Conservation (phyloP, 179 eudicot species). For the Gypsophila paniculata region DNA sequence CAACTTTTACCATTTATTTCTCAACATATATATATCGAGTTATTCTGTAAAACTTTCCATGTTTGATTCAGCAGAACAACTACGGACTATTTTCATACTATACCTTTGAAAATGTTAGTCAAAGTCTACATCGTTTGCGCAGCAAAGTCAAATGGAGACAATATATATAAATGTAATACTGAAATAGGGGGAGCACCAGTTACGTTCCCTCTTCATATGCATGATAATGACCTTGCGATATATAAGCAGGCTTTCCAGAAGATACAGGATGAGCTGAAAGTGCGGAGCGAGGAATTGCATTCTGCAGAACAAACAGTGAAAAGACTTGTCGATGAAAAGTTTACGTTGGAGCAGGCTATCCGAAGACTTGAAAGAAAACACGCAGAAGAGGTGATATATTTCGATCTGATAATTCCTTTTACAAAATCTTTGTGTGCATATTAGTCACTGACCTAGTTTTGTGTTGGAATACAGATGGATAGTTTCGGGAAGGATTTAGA, state of each 20-base stretch:
- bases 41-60: too few relatives aligned
- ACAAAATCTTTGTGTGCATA: background rate
- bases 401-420: background rate
- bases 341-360: conserved; percentile 62
- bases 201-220: conserved; percentile 14
- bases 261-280: conserved; percentile 64
- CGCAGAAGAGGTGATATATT: conserved; percentile 46
- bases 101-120: too few relatives aligned
- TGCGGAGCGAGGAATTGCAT: conserved; percentile 62
- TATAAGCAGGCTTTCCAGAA: conserved; percentile 50
- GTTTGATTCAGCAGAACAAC: too few relatives aligned
- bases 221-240: conserved; percentile 10
- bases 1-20: background rate
- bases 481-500: conserved; percentile 43
- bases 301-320: conserved; percentile 64
- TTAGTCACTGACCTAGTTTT: conserved; percentile 10
- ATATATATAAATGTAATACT: too few relatives aligned
- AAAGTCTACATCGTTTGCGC: too few relatives aligned
- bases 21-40: too few relatives aligned
- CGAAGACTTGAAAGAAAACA: conserved; percentile 59
- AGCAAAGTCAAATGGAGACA: too few relatives aligned
- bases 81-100: too few relatives aligned
- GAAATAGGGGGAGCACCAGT: background rate
- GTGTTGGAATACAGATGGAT: conserved; percentile 43
- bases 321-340: conserved; percentile 56